Base-by-base conservation (phyloP, 768 basidiomycete species). In the Tylopilus vinaceipallidus region DNA sequence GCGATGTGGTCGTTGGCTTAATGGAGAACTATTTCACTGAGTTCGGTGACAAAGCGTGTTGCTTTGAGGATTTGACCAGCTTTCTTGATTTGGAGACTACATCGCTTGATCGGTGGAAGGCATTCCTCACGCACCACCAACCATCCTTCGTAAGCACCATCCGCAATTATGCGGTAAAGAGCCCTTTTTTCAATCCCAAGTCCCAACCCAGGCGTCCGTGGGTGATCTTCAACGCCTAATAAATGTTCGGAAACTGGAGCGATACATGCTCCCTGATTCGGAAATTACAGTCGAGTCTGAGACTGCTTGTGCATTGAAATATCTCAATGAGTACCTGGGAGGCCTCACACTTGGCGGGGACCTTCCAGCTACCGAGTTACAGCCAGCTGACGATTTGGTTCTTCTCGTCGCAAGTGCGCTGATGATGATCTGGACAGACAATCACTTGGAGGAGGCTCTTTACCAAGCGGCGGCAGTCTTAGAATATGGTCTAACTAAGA, bases 321-420 rank as follows among this genome's bases (percentile, higher is more conserved):
- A 84, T 60, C 69, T 78, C 8, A 66, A 73, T 53, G 75, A 78
- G 46, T 95, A 94, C 62, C 68, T 88, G 26, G 74, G 80, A 4
- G 85, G 79, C 16, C 75, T 95, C 24, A 72, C 78, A 17, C 71
- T 92, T 3, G 91, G 91, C 39, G 69, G 72, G 35, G 71, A 78
- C 43, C 74, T 95, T 17, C 80, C 84, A 8, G 63, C 73, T 4
- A 88, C 90, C 0, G 94, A 95, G 58, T 73, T 94, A 22, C 94
- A 95, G 62, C 89, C 86, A 16, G 88, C 82, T 1, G 94, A 97
- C 58, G 94, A 95, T 60, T 77, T 95, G 27, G 84, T 78, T 22
- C 74, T 95, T 23, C 72, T 97, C 19, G 82, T 87, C 6, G 85
- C 77, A 3, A 86, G 86, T 58, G 78, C 79, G 3, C 75, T 83